Base-by-base conservation (phyloP, 1,284 basidiomycete genomes). In the Fomitopsis betulina region DNA sequence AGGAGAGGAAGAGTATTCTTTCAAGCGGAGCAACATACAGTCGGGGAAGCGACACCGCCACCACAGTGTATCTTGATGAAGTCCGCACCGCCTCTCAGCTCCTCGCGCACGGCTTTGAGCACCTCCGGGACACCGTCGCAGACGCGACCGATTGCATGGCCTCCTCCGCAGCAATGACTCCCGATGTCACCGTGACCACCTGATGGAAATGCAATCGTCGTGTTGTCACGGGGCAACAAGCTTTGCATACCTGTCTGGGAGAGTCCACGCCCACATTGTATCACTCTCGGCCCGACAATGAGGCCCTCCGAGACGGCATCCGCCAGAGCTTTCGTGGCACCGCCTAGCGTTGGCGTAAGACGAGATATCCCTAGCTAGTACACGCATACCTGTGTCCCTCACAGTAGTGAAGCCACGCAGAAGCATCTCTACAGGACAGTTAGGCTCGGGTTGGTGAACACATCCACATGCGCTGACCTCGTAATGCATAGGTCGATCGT, bases 361-460 rank as follows among this genome's bases (percentile, higher is more conserved):
- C n/a, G 42, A 25, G 35, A n/a, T 10, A 19, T 15, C 1, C 8
- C 21, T 23, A 39, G 27, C 27, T 9, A 12, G 19, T 13, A 9
- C 38, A 17, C 30, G 12, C 43, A 17, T 21, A 59, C 78, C 79
- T 10, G 73, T 74, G 60, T 81, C 79, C n/a, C 79, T 72, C 17
- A 79, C 76, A 3, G 78, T 79, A 0, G 79, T 81, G 63, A 80
- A 81, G 0, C 79, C 79, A 25, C 78, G 67, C 13, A 69, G 56
- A 2, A 80, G 72, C 78, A 80, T 80, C 58, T 76, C 75, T 72
- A 30, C 35, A 9, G 33, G 10, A 19, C 2, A 54, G 42, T n/a
- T 27, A 55, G 17, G 30, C 21, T 8, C 30, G 4, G 2, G 6
- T 32, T 7, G n/a, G 21, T 25, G 38, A 3, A 12, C 7, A 15